These are phyloP conservation scores for Phialophora expanda DNA, from an alignment of 2,329 filamentous ascomycete genomes.

Conservation along the genomic window DNA sequence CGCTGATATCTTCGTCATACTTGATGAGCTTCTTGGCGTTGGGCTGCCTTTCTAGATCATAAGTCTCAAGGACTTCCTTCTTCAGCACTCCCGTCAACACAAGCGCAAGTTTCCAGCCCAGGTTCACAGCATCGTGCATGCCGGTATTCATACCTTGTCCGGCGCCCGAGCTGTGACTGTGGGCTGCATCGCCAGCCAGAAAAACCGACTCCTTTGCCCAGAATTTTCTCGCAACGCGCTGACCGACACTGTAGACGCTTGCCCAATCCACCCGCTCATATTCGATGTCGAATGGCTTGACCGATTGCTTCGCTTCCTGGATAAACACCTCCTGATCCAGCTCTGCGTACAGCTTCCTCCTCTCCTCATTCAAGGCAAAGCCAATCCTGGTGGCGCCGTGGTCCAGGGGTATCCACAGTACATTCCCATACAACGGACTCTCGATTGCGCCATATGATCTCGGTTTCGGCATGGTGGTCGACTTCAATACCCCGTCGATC, in stretches of 20 bases:
- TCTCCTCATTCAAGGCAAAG: conserved; percentile 56
- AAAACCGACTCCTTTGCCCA: conserved; percentile 36
- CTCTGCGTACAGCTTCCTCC: conserved; percentile 45
- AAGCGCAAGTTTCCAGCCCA: conserved; percentile 38
- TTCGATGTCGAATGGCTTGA: conserved; percentile 49
- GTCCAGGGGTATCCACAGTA: conserved; percentile 61
- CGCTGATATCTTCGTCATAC: conserved; percentile 42
- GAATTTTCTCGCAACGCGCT: conserved; percentile 45
- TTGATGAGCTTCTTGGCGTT: conserved; percentile 43
- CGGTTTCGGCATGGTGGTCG: conserved; percentile 56
- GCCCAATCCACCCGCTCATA: conserved; percentile 53
- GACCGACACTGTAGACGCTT: conserved; percentile 52
- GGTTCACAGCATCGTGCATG: conserved; percentile 38
- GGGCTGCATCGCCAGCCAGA: conserved; percentile 36
- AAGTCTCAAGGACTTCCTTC: conserved; percentile 41
- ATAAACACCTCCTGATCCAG: conserved; percentile 48
- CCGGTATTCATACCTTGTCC: conserved; percentile 40
- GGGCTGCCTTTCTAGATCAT: conserved; percentile 42
- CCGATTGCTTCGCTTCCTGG: conserved; percentile 48
- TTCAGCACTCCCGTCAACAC: conserved; percentile 37
- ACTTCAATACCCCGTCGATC: conserved; percentile 56
- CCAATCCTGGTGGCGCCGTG: conserved; percentile 61
- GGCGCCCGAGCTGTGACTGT: conserved; percentile 38
- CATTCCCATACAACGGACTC: conserved; percentile 59
- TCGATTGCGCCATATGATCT: conserved; percentile 58